Evolutionary conservation across 495 filamentous ascomycete genomes (phyloP).

Genomic region (Saxophila tyrrhenica): DNA sequence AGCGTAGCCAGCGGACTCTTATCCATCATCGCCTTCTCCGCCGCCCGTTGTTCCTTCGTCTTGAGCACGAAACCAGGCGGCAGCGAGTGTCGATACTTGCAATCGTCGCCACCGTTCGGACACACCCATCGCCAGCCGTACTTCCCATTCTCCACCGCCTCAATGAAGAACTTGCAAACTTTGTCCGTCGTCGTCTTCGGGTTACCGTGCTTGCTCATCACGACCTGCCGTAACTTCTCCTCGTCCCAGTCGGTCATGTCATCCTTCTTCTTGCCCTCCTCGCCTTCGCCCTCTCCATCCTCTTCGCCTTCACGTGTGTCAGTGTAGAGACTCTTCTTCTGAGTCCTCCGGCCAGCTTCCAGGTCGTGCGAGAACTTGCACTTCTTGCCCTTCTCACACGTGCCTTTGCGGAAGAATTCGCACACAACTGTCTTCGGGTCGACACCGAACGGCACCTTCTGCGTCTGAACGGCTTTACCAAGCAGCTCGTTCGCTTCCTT

Average conservation of each 20-base stretch:
- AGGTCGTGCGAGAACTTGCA: slow-evolving; percentile 97
- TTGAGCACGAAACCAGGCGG: slow-evolving; percentile 96
- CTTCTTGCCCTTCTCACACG: slow-evolving; percentile 93
- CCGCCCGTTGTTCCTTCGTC: slow-evolving; percentile 91
- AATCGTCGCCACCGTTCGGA: slow-evolving; percentile 93
- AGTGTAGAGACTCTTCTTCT: slow-evolving; percentile 86
- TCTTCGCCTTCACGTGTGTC: slow-evolving; percentile 61
- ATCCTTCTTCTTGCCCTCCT: slow-evolving; percentile 73
- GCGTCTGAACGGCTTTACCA: slow-evolving; percentile 75
- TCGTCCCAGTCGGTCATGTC: slow-evolving; percentile 96
- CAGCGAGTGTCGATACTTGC: slow-evolving; percentile 95
- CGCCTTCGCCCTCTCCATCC: slow-evolving; percentile 51
- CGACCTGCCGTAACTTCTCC: slow-evolving; percentile 81
- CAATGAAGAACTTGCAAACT: slow-evolving; percentile 98
- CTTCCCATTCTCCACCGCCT: slow-evolving; percentile 93
- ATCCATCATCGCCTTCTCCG: slow-evolving; percentile 94
- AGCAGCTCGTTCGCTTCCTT: slow-evolving; percentile 73
- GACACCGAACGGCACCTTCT: slow-evolving; percentile 95
- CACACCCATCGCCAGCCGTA: slow-evolving; percentile 99
- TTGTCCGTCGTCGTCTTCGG: slow-evolving; percentile 93
- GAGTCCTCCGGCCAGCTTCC: slow-evolving; percentile 74
- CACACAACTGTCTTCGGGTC: slow-evolving; percentile 98
- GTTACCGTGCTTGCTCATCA: slow-evolving; percentile 93
- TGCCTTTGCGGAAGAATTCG: slow-evolving; percentile 88
- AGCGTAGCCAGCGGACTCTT: slow-evolving; percentile 90